phyloP scores from a whole-genome alignment of 176 grass and related monocot genomes.

The Ampelocalamus luodianensis region DNA sequence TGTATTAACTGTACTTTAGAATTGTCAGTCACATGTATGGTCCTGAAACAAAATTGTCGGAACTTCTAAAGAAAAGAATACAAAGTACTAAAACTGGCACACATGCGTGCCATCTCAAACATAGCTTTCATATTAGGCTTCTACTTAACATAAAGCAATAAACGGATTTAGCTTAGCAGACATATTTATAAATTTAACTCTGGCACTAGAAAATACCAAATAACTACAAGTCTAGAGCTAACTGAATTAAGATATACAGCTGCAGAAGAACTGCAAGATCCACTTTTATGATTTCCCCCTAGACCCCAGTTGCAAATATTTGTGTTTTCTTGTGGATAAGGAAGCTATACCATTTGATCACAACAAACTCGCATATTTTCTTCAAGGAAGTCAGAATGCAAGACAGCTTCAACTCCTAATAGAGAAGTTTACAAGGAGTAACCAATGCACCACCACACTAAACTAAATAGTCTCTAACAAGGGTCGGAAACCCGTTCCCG shows the following conservation, averaged over 20 bases:
- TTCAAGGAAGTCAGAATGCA: not conserved
- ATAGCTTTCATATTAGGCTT: not conserved
- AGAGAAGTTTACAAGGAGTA: conserved; percentile 15
- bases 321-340: not conserved
- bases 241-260: not conserved
- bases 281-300: not conserved
- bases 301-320: not conserved
- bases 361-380: not conserved
- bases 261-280: not conserved
- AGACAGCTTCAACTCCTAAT: not conserved
- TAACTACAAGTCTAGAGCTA: not conserved
- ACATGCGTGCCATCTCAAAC: not conserved
- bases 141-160: conserved; percentile 10
- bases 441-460: not conserved
- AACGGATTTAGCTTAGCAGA: not conserved
- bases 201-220: not conserved
- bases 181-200: not conserved
- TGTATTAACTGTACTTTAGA: conserved; percentile 72
- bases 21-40: conserved; percentile 64
- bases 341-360: not conserved
- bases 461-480: not conserved
- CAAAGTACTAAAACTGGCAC: not conserved
- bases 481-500: no score
- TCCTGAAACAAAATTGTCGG: conserved; percentile 64
- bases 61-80: conserved; percentile 14